Percentiles rank a stretch among this genome's conserved stretches.
Evolutionary conservation across 441 rosid species (phyloP).

Genomic region (Macaranga tanarius): DNA sequence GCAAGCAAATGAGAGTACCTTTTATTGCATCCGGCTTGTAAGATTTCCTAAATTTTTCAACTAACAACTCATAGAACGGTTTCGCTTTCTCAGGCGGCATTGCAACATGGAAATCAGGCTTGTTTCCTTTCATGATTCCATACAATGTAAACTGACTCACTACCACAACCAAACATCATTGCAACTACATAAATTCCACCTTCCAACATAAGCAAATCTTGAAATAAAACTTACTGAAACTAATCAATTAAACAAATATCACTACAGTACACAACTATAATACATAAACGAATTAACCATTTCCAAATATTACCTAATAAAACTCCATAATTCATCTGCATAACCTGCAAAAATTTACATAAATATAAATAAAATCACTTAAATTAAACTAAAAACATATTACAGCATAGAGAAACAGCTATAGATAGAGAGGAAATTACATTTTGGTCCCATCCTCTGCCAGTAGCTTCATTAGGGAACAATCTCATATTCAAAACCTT

Average conservation of each 20-base stretch:
- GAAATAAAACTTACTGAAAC: no score
- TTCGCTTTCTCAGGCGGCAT: constrained; percentile 90
- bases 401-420: not conserved
- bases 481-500: constrained; percentile 88
- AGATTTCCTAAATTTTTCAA: constrained; percentile 56
- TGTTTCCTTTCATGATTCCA: constrained; percentile 93
- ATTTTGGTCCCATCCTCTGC: constrained; percentile 88
- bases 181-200: constrained; percentile 1
- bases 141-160: constrained; percentile 92
- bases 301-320: constrained; percentile 48
- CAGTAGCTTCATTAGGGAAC: constrained; percentile 68
- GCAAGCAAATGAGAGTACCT: constrained; percentile 38
- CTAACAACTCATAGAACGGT: constrained; percentile 65
- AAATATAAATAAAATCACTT: not conserved
- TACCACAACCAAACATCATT: constrained; percentile 32
- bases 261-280: not conserved
- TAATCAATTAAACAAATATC: not conserved
- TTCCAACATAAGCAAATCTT: not conserved
- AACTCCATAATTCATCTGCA: constrained; percentile 75
- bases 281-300: not conserved
- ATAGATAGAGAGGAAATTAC: constrained; percentile 36
- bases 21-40: constrained; percentile 57
- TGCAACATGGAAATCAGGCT: constrained; percentile 90
- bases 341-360: constrained; percentile 53
- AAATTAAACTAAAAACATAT: not conserved